These are phyloP conservation scores for Albizia julibrissin DNA, from an alignment of 306 rosid species.

Conservation along the genomic window DNA sequence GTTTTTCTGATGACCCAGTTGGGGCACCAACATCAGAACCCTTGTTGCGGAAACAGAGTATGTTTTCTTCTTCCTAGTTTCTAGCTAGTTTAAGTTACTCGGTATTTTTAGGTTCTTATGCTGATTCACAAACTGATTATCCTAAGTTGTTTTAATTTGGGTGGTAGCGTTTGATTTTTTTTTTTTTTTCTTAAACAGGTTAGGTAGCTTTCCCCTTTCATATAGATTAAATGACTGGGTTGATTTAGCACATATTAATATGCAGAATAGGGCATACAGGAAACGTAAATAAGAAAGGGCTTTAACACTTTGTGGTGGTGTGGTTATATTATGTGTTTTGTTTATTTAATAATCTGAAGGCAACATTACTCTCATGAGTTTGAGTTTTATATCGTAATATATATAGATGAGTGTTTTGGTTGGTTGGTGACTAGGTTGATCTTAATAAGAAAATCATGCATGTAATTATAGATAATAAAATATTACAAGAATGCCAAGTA, in stretches of 20 bases:
- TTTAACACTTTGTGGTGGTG: too few relatives aligned
- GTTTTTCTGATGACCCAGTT: not conserved
- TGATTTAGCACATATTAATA: conserved; percentile 4
- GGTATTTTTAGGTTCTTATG: not conserved
- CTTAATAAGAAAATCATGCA: too few relatives aligned
- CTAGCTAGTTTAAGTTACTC: not conserved
- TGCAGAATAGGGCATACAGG: not conserved
- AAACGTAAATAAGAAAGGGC: too few relatives aligned
- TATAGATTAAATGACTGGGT: conserved; percentile 3
- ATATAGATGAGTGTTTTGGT: too few relatives aligned
- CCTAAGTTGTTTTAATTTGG: not conserved
- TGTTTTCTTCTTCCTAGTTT: conserved; percentile 25
- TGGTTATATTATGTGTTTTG: too few relatives aligned
- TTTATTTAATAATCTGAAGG: too few relatives aligned
- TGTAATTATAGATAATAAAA: too few relatives aligned
- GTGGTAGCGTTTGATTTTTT: not conserved
- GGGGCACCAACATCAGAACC: not conserved
- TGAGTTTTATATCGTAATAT: too few relatives aligned
- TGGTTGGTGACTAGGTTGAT: too few relatives aligned
- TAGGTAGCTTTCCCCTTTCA: not conserved
- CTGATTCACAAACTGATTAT: not conserved
- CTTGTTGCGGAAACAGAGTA: conserved; percentile 12
- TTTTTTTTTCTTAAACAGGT: conserved; percentile 10
- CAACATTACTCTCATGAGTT: too few relatives aligned
- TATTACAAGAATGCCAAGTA: too few relatives aligned